Base-by-base conservation (phyloP, 2,329 filamentous ascomycete genomes). In the Fusarium sp. region DNA sequence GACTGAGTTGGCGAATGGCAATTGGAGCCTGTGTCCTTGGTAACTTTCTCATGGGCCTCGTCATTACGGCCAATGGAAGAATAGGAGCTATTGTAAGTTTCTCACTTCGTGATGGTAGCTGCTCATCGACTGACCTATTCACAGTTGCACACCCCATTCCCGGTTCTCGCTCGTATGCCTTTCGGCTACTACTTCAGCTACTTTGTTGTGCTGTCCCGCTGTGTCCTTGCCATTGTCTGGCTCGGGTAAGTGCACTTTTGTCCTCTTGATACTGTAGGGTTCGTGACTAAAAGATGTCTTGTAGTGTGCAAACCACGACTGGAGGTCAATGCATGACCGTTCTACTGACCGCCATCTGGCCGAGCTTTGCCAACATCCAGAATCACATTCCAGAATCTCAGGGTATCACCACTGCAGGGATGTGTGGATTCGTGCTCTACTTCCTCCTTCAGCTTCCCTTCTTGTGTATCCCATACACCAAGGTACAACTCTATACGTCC, bases 281-380 rank as follows among this genome's bases (percentile, higher is more conserved):
- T 21, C 8, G 41, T 29, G 42, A 55, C 41, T 55, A n/a, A 55
- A 6, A 54, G 2, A 35, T 33, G 35, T 28, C 4, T 57, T 26
- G 3, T 16, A 57, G 54, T 33, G 54, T 57, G 26, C 54, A 57
- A 42, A 57, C 54, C 26, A 57, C 54, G 11, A 57, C 54, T 41
- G 54, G 54, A 52, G 54, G 54, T 33, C 54, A 57, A 57, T 57
- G 54, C n/a, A 57, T 57, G 54, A 57, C 54, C 18, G 54, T 57
- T 41, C 44, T 57, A 16, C 21, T 57, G 18, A 57, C 54, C 4
- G 54, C 54, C 13, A 57, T 57, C 28, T 57, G 54, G 54, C 54
- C 54, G 44, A 57, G 54, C 44, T 57, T 57, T 26, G 54, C 54
- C 54, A 41, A 57, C 35, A 57, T 57, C 21, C 44, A 35, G 18